Evolutionary conservation across 2,329 filamentous ascomycete species (phyloP).

Genomic region (Leptographium wingfieldii): DNA sequence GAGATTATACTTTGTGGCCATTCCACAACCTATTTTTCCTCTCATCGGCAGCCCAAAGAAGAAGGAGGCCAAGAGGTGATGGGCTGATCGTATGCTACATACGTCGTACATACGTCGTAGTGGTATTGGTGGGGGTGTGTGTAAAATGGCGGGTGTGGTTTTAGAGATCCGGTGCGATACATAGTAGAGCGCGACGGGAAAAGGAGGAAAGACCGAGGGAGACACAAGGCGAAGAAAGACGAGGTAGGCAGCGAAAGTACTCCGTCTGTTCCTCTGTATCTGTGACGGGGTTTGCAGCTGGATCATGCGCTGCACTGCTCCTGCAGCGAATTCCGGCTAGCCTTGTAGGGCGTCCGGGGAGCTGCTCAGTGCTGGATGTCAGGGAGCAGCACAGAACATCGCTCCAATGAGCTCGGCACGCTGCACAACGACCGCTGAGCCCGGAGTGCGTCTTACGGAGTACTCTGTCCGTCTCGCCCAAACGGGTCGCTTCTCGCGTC

Average conservation of each 20-base stretch:
- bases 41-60: not conserved
- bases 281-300: not conserved
- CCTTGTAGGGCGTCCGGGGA: not conserved
- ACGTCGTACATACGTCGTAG: no score
- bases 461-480: not conserved
- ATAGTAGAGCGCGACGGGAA: not conserved
- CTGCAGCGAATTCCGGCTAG: not conserved
- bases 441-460: not conserved
- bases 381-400: not conserved
- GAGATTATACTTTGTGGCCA: constrained; percentile 1
- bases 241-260: not conserved
- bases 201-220: not conserved
- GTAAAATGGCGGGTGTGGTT: not conserved
- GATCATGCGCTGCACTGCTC: not conserved
- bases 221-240: not conserved
- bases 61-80: constrained; percentile 1
- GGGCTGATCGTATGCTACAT: constrained; percentile 6
- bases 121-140: not conserved
- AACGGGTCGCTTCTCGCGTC: not conserved
- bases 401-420: not conserved
- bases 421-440: no score
- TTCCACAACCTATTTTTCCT: not conserved
- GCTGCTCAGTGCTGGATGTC: no score
- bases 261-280: not conserved
- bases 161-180: not conserved